These are phyloP conservation scores for Hibiscus syriacus DNA, from an alignment of 345 rosid species.

Conservation along the genomic window DNA sequence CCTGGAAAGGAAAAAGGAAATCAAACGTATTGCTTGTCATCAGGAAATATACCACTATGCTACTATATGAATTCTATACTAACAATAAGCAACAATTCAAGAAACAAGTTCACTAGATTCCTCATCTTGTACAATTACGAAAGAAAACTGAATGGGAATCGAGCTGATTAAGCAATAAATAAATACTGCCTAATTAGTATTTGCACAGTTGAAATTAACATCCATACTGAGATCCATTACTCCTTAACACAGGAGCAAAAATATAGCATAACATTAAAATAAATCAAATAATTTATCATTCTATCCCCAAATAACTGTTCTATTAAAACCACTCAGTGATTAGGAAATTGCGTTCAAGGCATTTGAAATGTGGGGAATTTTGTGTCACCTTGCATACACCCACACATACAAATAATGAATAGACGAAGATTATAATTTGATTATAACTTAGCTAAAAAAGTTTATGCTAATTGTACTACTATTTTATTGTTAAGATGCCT, in stretches of 20 bases:
- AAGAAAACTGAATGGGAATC: not conserved
- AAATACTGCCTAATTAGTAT: no score
- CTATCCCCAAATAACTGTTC: not conserved
- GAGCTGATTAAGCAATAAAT: not conserved
- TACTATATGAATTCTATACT: not conserved
- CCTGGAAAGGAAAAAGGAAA: no score
- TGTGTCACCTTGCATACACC: not conserved
- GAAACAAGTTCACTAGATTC: not conserved
- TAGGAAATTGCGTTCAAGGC: no score
- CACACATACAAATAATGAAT: not conserved
- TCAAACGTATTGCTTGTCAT: conserved; percentile 12
- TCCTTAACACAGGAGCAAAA: not conserved
- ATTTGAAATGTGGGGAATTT: no score
- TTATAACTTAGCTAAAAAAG: not conserved
- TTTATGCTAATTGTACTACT: not conserved
- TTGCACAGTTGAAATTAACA: not conserved
- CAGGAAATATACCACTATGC: not conserved
- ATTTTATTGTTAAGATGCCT: no score
- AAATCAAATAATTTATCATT: not conserved
- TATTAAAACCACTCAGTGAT: no score
- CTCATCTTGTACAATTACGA: not conserved
- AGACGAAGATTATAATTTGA: no score
- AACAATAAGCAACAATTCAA: not conserved
- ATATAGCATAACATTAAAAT: no score
- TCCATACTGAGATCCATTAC: not conserved